Evolutionary conservation across 495 filamentous ascomycete species (phyloP), one percentile per base, ranked within the genome.

Genomic region (Tuber borchii): DNA sequence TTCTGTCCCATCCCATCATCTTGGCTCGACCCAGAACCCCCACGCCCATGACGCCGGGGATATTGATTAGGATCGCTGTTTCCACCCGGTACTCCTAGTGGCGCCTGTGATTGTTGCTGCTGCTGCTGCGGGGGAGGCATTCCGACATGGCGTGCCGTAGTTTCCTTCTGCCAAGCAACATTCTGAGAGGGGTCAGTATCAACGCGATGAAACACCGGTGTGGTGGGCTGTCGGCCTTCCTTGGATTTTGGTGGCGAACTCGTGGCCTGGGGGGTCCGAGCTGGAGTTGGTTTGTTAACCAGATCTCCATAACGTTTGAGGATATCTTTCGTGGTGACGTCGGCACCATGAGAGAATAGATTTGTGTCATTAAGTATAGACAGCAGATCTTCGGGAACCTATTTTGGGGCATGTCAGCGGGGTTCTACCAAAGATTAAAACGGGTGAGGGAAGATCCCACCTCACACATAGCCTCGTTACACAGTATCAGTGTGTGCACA

Each of bases 261-360:
- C 83, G 82, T 87, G 82, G 80, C 85, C 77, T 81, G 87, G 80
- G 73, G 84, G 77, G 71, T 89, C 86, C 78, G 92, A 88, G 80
- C 87, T 86, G 73, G 89, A 84, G 73, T 90, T 86, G 77, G 87
- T 86, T n/a, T 87, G 87, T 79, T 88, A 51, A 88, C 88, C 77
- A 94, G 92, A 78, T 93, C 91, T 10, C 91, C 92, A 83, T 94
- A 94, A 61, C 92, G 89, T 83, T 94, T 93, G 37, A 99, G 88
- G 72, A 99, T 98, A 82, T 98, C 95, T 83, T 99, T 98, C 2
- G 94, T 94, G 2, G 96, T 97, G 70, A 98, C 90, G 73, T 99
- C 95, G 56, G 90, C 89, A 76, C 87, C 90, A 78, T 89, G 91
- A 83, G 88, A 91, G 84, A 97, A 94, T 69, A 98, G 89, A 37